Conservation (phyloP, 2,329 filamentous ascomycete genomes). For the Meredithiella fracta region DNA sequence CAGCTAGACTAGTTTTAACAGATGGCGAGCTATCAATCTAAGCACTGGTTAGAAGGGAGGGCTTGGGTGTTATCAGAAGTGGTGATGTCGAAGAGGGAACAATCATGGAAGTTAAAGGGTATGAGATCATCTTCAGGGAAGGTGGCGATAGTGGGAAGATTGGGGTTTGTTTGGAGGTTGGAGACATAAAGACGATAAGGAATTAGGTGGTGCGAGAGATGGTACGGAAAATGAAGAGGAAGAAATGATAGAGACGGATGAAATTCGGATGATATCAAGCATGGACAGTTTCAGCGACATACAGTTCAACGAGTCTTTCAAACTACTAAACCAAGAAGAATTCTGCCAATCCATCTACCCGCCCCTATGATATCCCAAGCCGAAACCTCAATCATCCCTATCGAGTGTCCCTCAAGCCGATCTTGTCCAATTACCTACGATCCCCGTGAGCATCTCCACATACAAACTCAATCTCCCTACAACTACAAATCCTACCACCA, state of each 20-base stretch:
- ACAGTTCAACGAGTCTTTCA: constrained; percentile 10
- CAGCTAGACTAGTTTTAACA: neutral
- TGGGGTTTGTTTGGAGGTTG: neutral
- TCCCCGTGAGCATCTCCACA: constrained; percentile 7
- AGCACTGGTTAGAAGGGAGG: neutral
- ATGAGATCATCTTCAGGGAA: neutral
- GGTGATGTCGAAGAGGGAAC: neutral
- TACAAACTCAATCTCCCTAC: constrained; percentile 2
- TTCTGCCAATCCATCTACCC: constrained; percentile 7
- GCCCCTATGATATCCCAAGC: constrained; percentile 5
- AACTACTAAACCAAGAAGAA: neutral
- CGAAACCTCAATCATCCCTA: neutral
- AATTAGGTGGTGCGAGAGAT: neutral
- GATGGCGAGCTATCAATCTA: neutral
- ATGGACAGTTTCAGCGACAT: constrained; percentile 11
- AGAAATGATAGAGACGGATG: constrained; percentile 1
- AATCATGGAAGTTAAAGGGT: neutral
- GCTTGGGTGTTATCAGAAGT: neutral
- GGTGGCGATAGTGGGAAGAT: neutral
- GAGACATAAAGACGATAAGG: neutral
- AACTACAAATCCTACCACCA: constrained; percentile 19
- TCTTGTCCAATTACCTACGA: constrained; percentile 19
- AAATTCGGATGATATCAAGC: neutral
- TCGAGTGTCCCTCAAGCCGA: constrained; percentile 19
- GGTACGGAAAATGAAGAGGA: neutral